Conservation (phyloP, 2,329 filamentous ascomycete species). For the Trichophyton benhamiae region DNA sequence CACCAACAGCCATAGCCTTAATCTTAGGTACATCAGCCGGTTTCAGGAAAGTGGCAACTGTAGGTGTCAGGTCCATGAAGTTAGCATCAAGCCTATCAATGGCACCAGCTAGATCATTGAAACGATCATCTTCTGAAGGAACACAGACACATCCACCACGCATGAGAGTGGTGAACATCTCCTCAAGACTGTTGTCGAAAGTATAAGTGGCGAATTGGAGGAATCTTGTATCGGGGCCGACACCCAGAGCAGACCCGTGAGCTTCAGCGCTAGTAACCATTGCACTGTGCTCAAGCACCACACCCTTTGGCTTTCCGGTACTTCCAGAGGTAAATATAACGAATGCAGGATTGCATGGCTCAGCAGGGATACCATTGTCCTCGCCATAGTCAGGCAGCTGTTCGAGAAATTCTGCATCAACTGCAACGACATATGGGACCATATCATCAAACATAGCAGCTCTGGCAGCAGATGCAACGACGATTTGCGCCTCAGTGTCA, state of each 20-base stretch:
- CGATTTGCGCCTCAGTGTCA: constrained; percentile 30
- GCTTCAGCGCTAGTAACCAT: constrained; percentile 20
- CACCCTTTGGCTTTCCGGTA: constrained; percentile 73
- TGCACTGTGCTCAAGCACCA: constrained; percentile 57
- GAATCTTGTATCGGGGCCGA: constrained; percentile 21
- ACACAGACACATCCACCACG: constrained; percentile 35
- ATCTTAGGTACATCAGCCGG: constrained; percentile 29
- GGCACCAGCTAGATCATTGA: constrained; percentile 35
- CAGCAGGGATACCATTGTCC: constrained; percentile 35
- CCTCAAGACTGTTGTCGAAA: constrained; percentile 33
- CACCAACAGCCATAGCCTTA: constrained; percentile 25
- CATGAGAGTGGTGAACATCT: constrained; percentile 22
- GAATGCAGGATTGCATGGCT: constrained; percentile 63
- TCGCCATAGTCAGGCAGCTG: constrained; percentile 5
- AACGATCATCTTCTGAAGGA: constrained; percentile 31
- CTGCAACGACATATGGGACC: constrained; percentile 29
- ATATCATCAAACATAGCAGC: constrained; percentile 31
- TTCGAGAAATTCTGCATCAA: constrained; percentile 15
- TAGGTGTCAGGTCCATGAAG: constrained; percentile 45
- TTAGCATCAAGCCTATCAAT: constrained; percentile 38
- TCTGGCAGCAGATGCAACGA: constrained; percentile 27
- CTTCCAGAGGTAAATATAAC: constrained; percentile 75
- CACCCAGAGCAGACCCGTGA: constrained; percentile 35
- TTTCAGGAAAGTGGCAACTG: constrained; percentile 36
- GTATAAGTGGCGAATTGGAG: constrained; percentile 35